Percentiles rank a stretch among this genome's conserved stretches.
These are phyloP conservation scores for Heritiera fomes DNA, from an alignment of 345 rosid species.

Conservation along the genomic window DNA sequence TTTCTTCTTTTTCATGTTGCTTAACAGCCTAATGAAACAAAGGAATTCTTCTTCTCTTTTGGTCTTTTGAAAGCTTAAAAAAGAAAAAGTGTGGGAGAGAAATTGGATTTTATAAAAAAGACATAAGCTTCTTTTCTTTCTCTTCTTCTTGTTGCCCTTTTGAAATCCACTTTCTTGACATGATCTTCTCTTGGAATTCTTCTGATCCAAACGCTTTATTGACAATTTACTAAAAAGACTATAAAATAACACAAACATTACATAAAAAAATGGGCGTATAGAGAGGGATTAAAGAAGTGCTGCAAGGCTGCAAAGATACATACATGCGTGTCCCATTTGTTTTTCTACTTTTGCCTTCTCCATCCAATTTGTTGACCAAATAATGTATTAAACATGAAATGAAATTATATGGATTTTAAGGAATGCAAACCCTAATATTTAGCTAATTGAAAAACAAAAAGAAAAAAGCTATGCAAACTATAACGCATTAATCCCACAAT, in stretches of 20 bases:
- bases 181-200: background rate
- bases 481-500: too few species aligned
- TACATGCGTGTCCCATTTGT: background rate
- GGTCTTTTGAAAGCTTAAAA: background rate
- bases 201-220: slow-evolving; percentile 14
- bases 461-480: too few species aligned
- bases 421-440: too few species aligned
- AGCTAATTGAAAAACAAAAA: too few species aligned
- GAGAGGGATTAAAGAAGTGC: background rate
- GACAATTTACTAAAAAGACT: background rate
- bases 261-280: background rate
- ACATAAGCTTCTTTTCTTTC: background rate
- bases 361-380: background rate
- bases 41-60: background rate
- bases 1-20: slow-evolving; percentile 1
- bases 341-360: background rate
- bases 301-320: slow-evolving; percentile 21
- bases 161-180: slow-evolving; percentile 11
- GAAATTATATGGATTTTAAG: background rate
- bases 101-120: background rate
- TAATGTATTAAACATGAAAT: background rate
- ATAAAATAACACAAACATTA: background rate
- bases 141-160: background rate
- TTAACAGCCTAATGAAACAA: slow-evolving; percentile 35
- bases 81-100: background rate